Percentiles rank a stretch among this genome's conserved stretches.
Evolutionary conservation across 768 basidiomycete genomes (phyloP).

Genomic region (Pholiota conissans): DNA sequence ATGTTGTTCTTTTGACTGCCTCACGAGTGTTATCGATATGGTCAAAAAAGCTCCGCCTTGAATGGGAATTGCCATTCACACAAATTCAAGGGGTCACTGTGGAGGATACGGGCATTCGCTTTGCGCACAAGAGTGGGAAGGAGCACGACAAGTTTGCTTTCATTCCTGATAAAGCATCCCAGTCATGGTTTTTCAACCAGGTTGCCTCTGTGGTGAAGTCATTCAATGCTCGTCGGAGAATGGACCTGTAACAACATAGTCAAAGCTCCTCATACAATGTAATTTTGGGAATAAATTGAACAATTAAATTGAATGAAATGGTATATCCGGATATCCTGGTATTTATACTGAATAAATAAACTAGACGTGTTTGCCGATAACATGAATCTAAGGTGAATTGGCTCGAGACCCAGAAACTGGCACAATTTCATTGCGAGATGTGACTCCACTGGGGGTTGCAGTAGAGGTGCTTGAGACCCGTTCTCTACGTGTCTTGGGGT

Average conservation of each 20-base stretch:
- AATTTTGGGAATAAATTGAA: too few species aligned
- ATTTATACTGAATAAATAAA: not conserved
- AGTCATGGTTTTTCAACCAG: constrained; percentile 80
- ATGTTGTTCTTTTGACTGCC: constrained; percentile 77
- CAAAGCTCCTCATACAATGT: too few species aligned
- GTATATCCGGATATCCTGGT: constrained; percentile 9
- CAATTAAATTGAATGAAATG: constrained; percentile 16
- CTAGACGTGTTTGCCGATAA: constrained; percentile 5
- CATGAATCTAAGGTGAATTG: not conserved
- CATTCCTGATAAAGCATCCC: constrained; percentile 73
- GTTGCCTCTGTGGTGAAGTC: constrained; percentile 75
- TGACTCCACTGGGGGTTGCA: constrained; percentile 28
- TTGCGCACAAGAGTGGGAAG: constrained; percentile 76
- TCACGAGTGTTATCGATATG: constrained; percentile 80
- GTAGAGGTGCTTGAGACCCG: constrained; percentile 63
- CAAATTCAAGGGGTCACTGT: constrained; percentile 86
- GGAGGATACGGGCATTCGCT: constrained; percentile 89
- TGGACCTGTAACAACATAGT: constrained; percentile 45
- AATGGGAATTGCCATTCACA: constrained; percentile 90
- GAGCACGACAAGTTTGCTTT: constrained; percentile 76
- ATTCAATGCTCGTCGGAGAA: constrained; percentile 72
- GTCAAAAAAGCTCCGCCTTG: constrained; percentile 79
- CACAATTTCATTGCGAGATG: too few species aligned
- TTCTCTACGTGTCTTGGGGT: constrained; percentile 41
- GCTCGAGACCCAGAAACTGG: too few species aligned